These are phyloP conservation scores for Trypanosoma boissoni DNA, from an alignment of 208 protist genomes.

Conservation along the genomic window DNA sequence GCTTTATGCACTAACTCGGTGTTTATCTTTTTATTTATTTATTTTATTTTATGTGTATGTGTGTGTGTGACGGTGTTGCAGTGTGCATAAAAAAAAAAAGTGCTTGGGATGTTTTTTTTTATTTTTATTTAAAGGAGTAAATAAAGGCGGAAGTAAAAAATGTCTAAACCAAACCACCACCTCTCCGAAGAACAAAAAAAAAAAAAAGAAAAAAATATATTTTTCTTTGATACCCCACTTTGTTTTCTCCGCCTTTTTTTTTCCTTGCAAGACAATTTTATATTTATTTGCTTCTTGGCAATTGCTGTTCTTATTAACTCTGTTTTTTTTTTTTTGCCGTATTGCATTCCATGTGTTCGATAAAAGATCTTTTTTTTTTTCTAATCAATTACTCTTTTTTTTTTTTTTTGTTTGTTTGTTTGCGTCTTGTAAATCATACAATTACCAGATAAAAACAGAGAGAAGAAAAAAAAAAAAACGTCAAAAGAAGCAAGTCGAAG, in stretches of 20 bases:
- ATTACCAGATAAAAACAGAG: background rate
- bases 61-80: background rate
- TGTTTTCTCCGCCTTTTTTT: too few species aligned
- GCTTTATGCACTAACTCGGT: background rate
- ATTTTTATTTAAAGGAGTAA: too few species aligned
- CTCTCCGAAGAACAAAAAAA: background rate
- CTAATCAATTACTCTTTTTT: conserved; percentile 1
- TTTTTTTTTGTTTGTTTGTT: background rate
- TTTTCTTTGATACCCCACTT: too few species aligned
- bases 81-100: too few species aligned
- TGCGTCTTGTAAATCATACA: background rate
- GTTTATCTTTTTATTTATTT: background rate
- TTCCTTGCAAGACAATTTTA: too few species aligned
- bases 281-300: too few species aligned
- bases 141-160: background rate
- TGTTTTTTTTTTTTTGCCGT: too few species aligned
- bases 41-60: conserved; percentile 5
- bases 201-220: background rate
- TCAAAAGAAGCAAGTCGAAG: background rate
- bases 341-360: too few species aligned
- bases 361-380: conserved; percentile 2
- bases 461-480: conserved; percentile 3
- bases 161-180: background rate
- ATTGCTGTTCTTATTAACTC: too few species aligned
- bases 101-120: too few species aligned